Evolutionary conservation across 768 basidiomycete species (phyloP).

Genomic region (Tylopilus plumbeoviolaceoides): DNA sequence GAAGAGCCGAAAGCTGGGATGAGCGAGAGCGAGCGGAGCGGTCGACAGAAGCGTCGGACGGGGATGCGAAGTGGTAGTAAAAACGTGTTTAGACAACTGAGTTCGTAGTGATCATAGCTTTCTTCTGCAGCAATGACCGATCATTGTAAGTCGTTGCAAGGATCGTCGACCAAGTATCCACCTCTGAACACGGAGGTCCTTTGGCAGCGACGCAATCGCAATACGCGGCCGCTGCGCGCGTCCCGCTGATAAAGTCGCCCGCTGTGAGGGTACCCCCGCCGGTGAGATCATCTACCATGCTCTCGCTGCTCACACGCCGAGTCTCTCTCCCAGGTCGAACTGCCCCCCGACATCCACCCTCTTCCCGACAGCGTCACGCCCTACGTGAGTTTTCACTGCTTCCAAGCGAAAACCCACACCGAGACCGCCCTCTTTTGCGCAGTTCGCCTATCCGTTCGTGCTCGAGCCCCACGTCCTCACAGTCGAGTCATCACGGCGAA

Average conservation of each 20-base stretch:
- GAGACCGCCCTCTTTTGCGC: slow-evolving; percentile 1
- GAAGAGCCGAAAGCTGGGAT: slow-evolving; percentile 44
- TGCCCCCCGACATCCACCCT: slow-evolving; percentile 92
- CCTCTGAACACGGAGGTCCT: not conserved
- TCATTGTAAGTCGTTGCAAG: slow-evolving; percentile 15
- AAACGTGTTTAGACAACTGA: slow-evolving; percentile 60
- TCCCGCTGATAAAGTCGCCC: slow-evolving; percentile 91
- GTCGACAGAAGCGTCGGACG: slow-evolving; percentile 75
- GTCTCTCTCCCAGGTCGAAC: slow-evolving; percentile 57
- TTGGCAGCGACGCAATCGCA: slow-evolving; percentile 46
- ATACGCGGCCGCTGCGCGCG: slow-evolving; percentile 68
- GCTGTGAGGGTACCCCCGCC: slow-evolving; percentile 81
- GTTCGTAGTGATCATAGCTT: slow-evolving; percentile 9
- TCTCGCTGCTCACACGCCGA: not conserved
- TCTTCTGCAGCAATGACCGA: slow-evolving; percentile 13
- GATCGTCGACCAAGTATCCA: not conserved
- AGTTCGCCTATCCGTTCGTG: slow-evolving; percentile 98
- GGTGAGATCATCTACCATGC: slow-evolving; percentile 37
- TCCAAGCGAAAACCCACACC: not conserved
- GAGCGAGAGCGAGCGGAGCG: slow-evolving; percentile 65
- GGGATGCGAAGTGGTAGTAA: slow-evolving; percentile 87
- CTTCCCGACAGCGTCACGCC: slow-evolving; percentile 85
- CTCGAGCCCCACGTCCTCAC: slow-evolving; percentile 83
- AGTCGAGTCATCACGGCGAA: slow-evolving; percentile 67
- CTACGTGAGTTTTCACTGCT: slow-evolving; percentile 55